These are phyloP conservation scores for Fraxinus anomala DNA, from an alignment of 257 asterid genomes.

Conservation along the genomic window DNA sequence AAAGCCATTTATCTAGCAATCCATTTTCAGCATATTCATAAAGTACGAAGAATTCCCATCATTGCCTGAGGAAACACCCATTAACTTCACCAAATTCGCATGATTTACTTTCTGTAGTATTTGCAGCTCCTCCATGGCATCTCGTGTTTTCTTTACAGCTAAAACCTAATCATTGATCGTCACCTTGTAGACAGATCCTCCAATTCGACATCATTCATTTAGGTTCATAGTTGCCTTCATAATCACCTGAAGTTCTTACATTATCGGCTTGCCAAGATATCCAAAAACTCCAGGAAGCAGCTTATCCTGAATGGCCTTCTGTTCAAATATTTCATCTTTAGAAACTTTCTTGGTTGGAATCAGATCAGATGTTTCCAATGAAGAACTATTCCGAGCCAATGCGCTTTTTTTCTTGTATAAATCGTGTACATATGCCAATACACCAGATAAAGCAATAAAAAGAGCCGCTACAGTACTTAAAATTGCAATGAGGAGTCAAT, in stretches of 20 bases:
- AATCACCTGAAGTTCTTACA: slow-evolving; percentile 54
- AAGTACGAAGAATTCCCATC: slow-evolving; percentile 53
- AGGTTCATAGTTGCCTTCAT: slow-evolving; percentile 64
- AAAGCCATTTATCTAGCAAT: slow-evolving; percentile 64
- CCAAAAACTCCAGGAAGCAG: slow-evolving; percentile 77
- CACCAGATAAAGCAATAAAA: slow-evolving; percentile 36
- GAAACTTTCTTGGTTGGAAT: slow-evolving; percentile 29
- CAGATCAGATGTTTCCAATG: slow-evolving; percentile 36
- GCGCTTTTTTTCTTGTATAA: slow-evolving; percentile 40
- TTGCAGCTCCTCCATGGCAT: slow-evolving; percentile 56
- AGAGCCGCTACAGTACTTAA: slow-evolving; percentile 34
- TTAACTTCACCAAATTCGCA: slow-evolving; percentile 62
- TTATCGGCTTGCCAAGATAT: slow-evolving; percentile 59
- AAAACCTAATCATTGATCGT: slow-evolving; percentile 40
- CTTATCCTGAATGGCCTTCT: slow-evolving; percentile 53
- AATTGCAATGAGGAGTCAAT: slow-evolving; percentile 32
- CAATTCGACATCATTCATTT: slow-evolving; percentile 49
- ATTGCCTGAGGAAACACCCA: slow-evolving; percentile 65
- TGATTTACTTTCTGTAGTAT: slow-evolving; percentile 69
- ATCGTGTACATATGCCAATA: slow-evolving; percentile 27
- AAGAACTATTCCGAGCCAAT: slow-evolving; percentile 34
- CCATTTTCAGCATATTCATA: slow-evolving; percentile 71
- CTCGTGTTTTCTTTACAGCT: slow-evolving; percentile 65
- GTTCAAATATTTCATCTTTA: slow-evolving; percentile 26
- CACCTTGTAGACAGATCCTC: slow-evolving; percentile 67